A percentile compares a stretch with the other conserved stretches of the same genome.
Evolutionary conservation across 1,284 basidiomycete genomes (phyloP).

Genomic region (Vanrija pseudolonga): DNA sequence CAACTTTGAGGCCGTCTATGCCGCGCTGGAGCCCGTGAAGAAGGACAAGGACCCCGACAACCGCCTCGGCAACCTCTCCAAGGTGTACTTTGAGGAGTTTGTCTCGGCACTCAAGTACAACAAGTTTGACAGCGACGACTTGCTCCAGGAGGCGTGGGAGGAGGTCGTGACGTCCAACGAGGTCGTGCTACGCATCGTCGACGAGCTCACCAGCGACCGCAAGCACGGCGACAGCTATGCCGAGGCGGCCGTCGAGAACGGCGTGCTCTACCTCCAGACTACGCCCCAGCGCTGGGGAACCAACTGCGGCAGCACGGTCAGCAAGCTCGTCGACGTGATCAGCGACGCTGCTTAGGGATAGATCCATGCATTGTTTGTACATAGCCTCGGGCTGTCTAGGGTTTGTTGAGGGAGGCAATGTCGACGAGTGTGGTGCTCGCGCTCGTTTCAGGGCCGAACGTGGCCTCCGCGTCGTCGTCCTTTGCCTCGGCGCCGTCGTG

Average conservation of each 20-base stretch:
- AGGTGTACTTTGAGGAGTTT: background rate
- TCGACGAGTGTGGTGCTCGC: too few species aligned
- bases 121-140: conserved; percentile 6
- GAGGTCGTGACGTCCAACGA: conserved; percentile 2
- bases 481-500: too few species aligned
- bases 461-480: too few species aligned
- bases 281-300: background rate
- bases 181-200: background rate
- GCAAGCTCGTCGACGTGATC: background rate
- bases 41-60: background rate
- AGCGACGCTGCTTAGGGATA: background rate
- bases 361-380: background rate
- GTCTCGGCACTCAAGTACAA: background rate
- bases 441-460: too few species aligned
- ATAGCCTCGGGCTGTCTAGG: background rate
- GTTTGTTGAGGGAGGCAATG: too few species aligned
- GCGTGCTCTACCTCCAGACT: conserved; percentile 1
- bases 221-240: background rate
- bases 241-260: conserved; percentile 1
- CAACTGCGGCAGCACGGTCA: background rate
- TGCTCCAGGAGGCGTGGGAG: conserved; percentile 8
- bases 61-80: too few species aligned
- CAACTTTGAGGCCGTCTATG: background rate
- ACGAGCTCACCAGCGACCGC: background rate
- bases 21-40: background rate